A percentile compares a stretch with the other conserved stretches of the same genome.
Evolutionary conservation across 345 rosid species (phyloP).

Genomic region (Linum tenue): DNA sequence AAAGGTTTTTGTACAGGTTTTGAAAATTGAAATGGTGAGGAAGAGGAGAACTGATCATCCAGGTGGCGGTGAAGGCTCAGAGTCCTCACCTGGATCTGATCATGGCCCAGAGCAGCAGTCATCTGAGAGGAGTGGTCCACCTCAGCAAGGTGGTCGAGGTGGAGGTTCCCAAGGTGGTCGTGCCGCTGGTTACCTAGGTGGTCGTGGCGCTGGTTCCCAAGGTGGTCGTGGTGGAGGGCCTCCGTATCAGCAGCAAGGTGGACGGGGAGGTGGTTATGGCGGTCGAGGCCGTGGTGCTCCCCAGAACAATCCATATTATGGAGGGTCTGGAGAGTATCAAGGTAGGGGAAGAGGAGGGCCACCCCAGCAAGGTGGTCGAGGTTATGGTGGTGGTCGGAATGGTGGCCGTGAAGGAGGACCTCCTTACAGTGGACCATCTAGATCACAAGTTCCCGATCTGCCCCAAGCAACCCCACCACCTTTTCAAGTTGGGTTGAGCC

Average conservation of each 20-base stretch:
- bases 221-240: conserved; percentile 2
- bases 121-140: conserved; percentile 5
- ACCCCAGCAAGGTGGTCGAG: conserved; percentile 55
- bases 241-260: conserved; percentile 1
- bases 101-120: background rate
- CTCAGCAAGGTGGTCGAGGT: conserved; percentile 8
- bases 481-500: conserved; percentile 44
- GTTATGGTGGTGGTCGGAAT: conserved; percentile 34
- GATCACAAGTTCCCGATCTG: conserved; percentile 86
- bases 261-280: background rate
- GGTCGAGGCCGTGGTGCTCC: background rate
- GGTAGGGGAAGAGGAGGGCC: conserved; percentile 77
- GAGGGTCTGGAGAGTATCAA: conserved; percentile 23
- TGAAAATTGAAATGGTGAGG: background rate
- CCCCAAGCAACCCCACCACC: conserved; percentile 83
- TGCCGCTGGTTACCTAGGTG: too few relatives aligned
- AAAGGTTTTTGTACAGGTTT: background rate
- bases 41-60: conserved; percentile 2
- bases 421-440: conserved; percentile 43
- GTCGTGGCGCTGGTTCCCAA: background rate
- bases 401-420: conserved; percentile 34
- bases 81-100: background rate
- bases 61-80: background rate
- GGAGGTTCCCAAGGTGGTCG: background rate
- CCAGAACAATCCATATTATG: background rate